Percentiles rank a stretch among this genome's conserved stretches.
These are phyloP conservation scores for Magnusiomyces tetraspermus DNA, from an alignment of 1,139 yeast species.

Conservation along the genomic window DNA sequence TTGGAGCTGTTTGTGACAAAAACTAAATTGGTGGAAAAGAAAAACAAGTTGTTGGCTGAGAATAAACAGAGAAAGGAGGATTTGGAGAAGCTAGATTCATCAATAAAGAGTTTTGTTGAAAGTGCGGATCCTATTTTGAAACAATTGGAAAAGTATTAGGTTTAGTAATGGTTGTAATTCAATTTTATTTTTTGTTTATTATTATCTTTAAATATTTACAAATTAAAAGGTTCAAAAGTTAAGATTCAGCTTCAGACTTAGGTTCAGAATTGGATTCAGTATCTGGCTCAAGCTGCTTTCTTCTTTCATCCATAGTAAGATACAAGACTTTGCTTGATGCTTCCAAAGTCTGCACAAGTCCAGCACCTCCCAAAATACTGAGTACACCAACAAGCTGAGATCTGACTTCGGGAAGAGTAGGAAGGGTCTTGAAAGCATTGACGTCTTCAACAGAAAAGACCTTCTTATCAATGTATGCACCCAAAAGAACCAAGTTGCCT, in stretches of 20 bases:
- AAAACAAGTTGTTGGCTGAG: constrained; percentile 21
- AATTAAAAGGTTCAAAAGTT: background rate
- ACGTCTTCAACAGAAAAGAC: constrained; percentile 47
- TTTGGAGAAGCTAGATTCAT: constrained; percentile 20
- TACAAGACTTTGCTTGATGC: constrained; percentile 57
- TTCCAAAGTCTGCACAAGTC: constrained; percentile 73
- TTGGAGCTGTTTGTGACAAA: constrained; percentile 23
- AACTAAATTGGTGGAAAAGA: constrained; percentile 21
- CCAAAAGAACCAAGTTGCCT: constrained; percentile 70
- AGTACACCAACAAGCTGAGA: constrained; percentile 80
- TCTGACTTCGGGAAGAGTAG: constrained; percentile 61
- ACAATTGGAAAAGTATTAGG: constrained; percentile 21
- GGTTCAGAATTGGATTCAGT: background rate
- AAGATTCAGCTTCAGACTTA: background rate
- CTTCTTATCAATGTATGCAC: constrained; percentile 67
- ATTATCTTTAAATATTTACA: background rate
- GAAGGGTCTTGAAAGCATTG: constrained; percentile 59
- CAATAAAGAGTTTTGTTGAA: constrained; percentile 23
- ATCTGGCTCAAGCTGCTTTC: constrained; percentile 35
- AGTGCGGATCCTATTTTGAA: constrained; percentile 22
- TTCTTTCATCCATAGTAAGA: constrained; percentile 59
- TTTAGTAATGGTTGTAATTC: background rate
- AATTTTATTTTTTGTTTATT: too few relatives aligned
- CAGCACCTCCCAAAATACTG: constrained; percentile 79
- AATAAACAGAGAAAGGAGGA: constrained; percentile 25